A percentile compares a stretch with the other conserved stretches of the same genome.
phyloP scores from a whole-genome alignment of 441 rosid species.

The Pelargonium citronellum region DNA sequence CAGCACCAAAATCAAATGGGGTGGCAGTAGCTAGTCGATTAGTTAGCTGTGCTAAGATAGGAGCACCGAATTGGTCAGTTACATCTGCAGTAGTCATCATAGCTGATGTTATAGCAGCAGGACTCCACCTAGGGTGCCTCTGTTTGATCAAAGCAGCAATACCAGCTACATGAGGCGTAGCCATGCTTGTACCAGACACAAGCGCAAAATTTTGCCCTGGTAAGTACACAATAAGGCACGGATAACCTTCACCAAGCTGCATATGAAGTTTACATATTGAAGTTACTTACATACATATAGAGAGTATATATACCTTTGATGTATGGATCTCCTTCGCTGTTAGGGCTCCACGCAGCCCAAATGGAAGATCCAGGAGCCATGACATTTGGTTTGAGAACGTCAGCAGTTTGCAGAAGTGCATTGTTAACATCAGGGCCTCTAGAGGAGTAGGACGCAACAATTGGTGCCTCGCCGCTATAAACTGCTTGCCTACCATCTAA shows the following conservation, averaged over 20 bases:
- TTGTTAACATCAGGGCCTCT: conserved; percentile 33
- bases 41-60: conserved; percentile 24
- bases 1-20: conserved; percentile 30
- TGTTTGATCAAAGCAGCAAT: conserved; percentile 33
- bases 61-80: conserved; percentile 24
- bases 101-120: conserved; percentile 32
- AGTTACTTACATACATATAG: no score
- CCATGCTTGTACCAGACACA: conserved; percentile 32
- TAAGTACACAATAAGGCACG: conserved; percentile 4
- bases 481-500: conserved; percentile 29
- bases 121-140: conserved; percentile 31
- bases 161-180: conserved; percentile 32
- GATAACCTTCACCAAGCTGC: no score
- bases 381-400: conserved; percentile 32
- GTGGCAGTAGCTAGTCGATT: conserved; percentile 20
- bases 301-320: conserved; percentile 29
- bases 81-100: conserved; percentile 32
- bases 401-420: conserved; percentile 28
- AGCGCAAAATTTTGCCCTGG: conserved; percentile 31
- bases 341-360: conserved; percentile 35
- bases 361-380: conserved; percentile 34
- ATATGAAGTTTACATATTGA: no score
- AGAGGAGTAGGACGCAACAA: conserved; percentile 32
- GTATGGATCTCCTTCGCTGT: conserved; percentile 34
- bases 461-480: conserved; percentile 24